A percentile compares a stretch with the other conserved stretches of the same genome.
phyloP scores from a whole-genome alignment of 176 grass and related monocot genomes.

The Miscanthus lutarioriparius region DNA sequence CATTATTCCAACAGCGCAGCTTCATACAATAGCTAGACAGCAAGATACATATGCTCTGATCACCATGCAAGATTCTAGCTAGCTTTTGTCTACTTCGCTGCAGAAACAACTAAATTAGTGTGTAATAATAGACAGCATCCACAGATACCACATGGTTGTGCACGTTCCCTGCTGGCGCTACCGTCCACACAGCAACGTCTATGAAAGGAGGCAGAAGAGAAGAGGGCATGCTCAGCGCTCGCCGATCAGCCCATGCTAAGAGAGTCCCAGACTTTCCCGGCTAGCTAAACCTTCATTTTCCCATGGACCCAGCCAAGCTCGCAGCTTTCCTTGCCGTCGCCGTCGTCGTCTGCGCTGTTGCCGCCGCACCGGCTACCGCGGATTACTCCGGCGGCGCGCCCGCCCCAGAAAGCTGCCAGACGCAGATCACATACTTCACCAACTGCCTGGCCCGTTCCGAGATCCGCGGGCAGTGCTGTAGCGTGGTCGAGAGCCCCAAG shows the following conservation, averaged over 20 bases:
- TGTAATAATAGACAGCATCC: constrained; percentile 24
- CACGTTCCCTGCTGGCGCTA: constrained; percentile 23
- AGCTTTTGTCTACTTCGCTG: not conserved
- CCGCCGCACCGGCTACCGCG: not conserved
- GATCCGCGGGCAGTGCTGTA: constrained; percentile 8
- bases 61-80: not conserved
- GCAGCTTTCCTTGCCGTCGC: not conserved
- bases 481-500: not conserved
- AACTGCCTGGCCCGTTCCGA: constrained; percentile 6
- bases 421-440: constrained; percentile 13
- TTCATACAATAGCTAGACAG: not conserved
- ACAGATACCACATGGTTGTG: constrained; percentile 1
- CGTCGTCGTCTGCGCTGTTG: not conserved
- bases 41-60: not conserved
- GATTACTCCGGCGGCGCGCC: not conserved
- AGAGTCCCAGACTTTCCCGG: not conserved
- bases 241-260: not conserved
- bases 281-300: not conserved
- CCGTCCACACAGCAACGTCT: constrained; percentile 12
- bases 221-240: not conserved
- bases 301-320: constrained; percentile 12
- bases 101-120: not conserved
- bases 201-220: constrained; percentile 7
- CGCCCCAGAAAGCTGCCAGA: not conserved
- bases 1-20: too few relatives aligned